Evolutionary conservation across 441 rosid species (phyloP).

Genomic region (Viola pubescens): DNA sequence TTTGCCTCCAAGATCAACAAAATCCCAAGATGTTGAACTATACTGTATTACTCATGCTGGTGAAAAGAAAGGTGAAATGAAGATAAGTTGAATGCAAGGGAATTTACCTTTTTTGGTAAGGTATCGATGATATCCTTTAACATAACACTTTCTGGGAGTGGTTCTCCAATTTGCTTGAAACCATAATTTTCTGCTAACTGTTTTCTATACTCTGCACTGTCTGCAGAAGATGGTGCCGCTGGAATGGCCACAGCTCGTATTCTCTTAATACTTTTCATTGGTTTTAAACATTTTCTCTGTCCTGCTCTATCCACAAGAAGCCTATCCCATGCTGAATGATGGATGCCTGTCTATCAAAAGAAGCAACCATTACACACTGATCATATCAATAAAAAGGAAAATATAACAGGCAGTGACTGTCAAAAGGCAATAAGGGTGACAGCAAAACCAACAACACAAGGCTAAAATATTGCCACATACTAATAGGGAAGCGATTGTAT

Average conservation of each 20-base stretch:
- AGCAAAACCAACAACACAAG: not conserved
- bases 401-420: not conserved
- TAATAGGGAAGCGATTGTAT: not conserved
- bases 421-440: not conserved
- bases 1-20: too few relatives aligned
- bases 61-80: not conserved
- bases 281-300: slow-evolving; percentile 21
- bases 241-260: slow-evolving; percentile 66
- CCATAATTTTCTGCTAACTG: slow-evolving; percentile 72
- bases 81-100: not conserved
- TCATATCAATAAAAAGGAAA: not conserved
- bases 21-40: too few relatives aligned
- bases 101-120: slow-evolving; percentile 61
- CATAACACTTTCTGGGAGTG: slow-evolving; percentile 67
- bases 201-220: slow-evolving; percentile 50
- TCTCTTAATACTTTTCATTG: slow-evolving; percentile 28
- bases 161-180: slow-evolving; percentile 75
- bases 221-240: slow-evolving; percentile 42
- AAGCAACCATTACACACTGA: slow-evolving; percentile 8
- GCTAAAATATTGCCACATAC: not conserved
- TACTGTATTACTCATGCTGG: not conserved
- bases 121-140: slow-evolving; percentile 69
- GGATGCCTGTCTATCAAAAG: too few relatives aligned
- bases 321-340: slow-evolving; percentile 37
- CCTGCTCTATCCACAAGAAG: slow-evolving; percentile 32